Percentiles rank a stretch among this genome's conserved stretches.
Conservation (phyloP, 164 flowering plant species). For the Cinnamomum micranthum region DNA sequence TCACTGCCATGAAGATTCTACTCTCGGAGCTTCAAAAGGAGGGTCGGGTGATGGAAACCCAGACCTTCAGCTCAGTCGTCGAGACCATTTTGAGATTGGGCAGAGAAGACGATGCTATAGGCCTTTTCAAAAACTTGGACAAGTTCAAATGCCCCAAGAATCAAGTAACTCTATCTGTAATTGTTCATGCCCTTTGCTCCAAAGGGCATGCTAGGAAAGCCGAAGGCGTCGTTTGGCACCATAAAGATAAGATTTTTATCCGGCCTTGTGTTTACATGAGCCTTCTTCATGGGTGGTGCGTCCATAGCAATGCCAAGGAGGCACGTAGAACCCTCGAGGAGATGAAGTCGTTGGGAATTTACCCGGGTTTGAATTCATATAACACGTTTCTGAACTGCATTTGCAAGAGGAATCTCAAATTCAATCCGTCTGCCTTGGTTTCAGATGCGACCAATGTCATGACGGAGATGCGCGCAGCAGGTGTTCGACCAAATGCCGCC, state of each 20-base stretch:
- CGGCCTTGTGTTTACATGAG: constrained; percentile 43
- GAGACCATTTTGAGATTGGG: constrained; percentile 55
- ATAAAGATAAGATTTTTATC: constrained; percentile 43
- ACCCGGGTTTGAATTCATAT: constrained; percentile 47
- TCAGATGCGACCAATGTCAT: constrained; percentile 59
- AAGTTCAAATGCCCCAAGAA: constrained; percentile 56
- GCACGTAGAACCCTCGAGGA: constrained; percentile 51
- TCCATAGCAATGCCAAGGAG: constrained; percentile 53
- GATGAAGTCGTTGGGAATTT: constrained; percentile 47
- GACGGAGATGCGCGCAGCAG: constrained; percentile 62
- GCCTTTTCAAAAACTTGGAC: constrained; percentile 67
- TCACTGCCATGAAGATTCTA: constrained; percentile 52
- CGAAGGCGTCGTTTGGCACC: constrained; percentile 56
- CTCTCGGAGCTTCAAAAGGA: constrained; percentile 48
- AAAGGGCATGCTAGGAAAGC: constrained; percentile 73
- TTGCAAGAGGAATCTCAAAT: constrained; percentile 51
- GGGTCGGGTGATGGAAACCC: constrained; percentile 42
- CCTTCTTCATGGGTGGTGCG: constrained; percentile 62
- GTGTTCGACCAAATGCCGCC: constrained; percentile 41
- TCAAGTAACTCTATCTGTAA: constrained; percentile 34
- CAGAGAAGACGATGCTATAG: constrained; percentile 67
- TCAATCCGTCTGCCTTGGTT: constrained; percentile 71
- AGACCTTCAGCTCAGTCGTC: constrained; percentile 51
- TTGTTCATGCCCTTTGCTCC: constrained; percentile 61
- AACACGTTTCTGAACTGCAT: constrained; percentile 59